Conservation (phyloP, 495 filamentous ascomycete genomes). For the Wilcoxina mikolae region DNA sequence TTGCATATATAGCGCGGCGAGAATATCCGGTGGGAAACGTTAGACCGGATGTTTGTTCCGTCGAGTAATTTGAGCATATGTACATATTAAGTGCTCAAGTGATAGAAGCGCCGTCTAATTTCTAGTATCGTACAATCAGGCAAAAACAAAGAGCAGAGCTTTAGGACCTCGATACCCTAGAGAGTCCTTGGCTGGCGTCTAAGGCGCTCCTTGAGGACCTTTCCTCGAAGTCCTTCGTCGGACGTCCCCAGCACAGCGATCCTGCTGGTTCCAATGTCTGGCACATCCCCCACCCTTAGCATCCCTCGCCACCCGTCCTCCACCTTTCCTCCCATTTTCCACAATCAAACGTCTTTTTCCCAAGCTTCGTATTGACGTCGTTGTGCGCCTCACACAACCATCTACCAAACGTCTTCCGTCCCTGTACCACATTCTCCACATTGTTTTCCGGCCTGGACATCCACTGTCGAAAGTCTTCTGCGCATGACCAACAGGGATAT, state of each 20-base stretch:
- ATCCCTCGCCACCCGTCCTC: slow-evolving; percentile 72
- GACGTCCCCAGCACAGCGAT: too few relatives aligned
- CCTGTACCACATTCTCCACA: slow-evolving; percentile 57
- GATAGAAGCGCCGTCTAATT: too few relatives aligned
- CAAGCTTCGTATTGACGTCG: slow-evolving; percentile 85
- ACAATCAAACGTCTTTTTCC: slow-evolving; percentile 87
- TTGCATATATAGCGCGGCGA: too few relatives aligned
- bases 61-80: too few relatives aligned
- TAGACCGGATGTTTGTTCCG: too few relatives aligned
- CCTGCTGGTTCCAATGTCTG: neutral
- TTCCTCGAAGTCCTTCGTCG: neutral
- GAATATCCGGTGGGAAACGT: too few relatives aligned
- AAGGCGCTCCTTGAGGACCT: neutral
- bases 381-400: slow-evolving; percentile 99
- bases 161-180: too few relatives aligned
- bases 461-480: slow-evolving; percentile 76
- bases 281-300: neutral
- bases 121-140: too few relatives aligned
- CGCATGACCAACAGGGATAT: slow-evolving; percentile 92
- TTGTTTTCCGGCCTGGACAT: slow-evolving; percentile 58
- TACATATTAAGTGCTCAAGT: too few relatives aligned
- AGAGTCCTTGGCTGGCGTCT: too few relatives aligned
- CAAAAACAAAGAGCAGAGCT: too few relatives aligned
- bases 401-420: slow-evolving; percentile 83
- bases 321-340: slow-evolving; percentile 83